A percentile compares a stretch with the other conserved stretches of the same genome.
Conservation (phyloP, 2,329 filamentous ascomycete genomes). For the Penicillium sumatraense region DNA sequence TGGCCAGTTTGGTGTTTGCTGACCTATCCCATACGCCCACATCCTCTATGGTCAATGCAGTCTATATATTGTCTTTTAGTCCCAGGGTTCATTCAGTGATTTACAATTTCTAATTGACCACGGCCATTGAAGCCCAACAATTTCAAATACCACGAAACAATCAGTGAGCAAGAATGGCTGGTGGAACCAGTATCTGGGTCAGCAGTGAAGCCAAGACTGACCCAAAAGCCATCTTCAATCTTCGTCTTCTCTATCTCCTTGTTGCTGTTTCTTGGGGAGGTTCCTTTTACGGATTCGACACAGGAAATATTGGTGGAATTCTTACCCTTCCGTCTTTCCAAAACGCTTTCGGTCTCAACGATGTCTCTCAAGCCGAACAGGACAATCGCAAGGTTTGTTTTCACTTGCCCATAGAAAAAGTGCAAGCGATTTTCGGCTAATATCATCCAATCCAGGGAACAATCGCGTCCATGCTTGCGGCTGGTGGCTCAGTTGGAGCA, state of each 20-base stretch:
- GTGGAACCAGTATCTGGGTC: slow-evolving; percentile 45
- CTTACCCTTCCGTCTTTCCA: slow-evolving; percentile 43
- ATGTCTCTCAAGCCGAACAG: slow-evolving; percentile 30
- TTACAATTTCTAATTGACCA: neutral
- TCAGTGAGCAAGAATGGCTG: slow-evolving; percentile 31
- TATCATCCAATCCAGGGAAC: slow-evolving; percentile 18
- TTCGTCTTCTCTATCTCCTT: slow-evolving; percentile 37
- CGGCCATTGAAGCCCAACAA: neutral
- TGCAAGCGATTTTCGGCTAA: too few relatives aligned
- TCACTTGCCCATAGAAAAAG: too few relatives aligned
- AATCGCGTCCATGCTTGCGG: slow-evolving; percentile 33
- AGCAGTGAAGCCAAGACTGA: slow-evolving; percentile 43
- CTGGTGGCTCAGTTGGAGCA: slow-evolving; percentile 44
- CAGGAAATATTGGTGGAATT: slow-evolving; percentile 47
- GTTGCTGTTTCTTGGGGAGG: slow-evolving; percentile 43
- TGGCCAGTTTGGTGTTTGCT: slow-evolving; percentile 1
- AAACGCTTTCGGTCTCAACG: slow-evolving; percentile 41
- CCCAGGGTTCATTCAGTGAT: neutral
- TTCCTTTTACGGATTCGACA: slow-evolving; percentile 47
- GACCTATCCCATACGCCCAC: too few relatives aligned
- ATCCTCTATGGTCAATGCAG: neutral
- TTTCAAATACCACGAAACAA: neutral
- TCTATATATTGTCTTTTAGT: slow-evolving; percentile 1
- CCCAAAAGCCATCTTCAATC: slow-evolving; percentile 45
- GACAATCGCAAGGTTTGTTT: slow-evolving; percentile 29